phyloP scores from a whole-genome alignment of 2,329 filamentous ascomycete genomes.

The Clarireedia monteithiana region DNA sequence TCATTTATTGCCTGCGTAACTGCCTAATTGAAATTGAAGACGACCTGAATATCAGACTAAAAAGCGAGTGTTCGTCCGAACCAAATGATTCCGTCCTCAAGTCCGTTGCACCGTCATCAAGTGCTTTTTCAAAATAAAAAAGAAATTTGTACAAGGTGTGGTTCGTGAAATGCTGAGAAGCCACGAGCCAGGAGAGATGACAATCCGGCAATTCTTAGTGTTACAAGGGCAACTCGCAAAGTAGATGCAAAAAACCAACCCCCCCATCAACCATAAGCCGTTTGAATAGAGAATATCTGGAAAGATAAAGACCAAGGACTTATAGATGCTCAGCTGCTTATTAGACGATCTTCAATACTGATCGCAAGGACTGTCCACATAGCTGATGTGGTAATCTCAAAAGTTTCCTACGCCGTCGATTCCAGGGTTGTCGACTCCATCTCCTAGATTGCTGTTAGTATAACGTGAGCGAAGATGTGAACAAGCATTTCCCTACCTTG shows the following conservation, averaged over 20 bases:
- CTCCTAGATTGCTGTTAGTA: slow-evolving; percentile 11
- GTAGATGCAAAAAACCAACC: slow-evolving; percentile 13
- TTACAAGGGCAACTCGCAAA: slow-evolving; percentile 26
- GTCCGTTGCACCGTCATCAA: slow-evolving; percentile 7
- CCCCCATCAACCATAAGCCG: background rate
- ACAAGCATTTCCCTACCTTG: slow-evolving; percentile 13
- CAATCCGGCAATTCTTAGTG: slow-evolving; percentile 24
- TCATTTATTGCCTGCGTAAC: slow-evolving; percentile 14
- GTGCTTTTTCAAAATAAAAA: slow-evolving; percentile 20
- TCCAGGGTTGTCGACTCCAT: slow-evolving; percentile 18
- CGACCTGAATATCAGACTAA: slow-evolving; percentile 19
- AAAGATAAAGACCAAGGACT: background rate
- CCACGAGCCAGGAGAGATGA: slow-evolving; percentile 14
- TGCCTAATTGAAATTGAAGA: slow-evolving; percentile 18
- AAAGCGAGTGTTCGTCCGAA: slow-evolving; percentile 21
- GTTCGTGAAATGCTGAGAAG: slow-evolving; percentile 17
- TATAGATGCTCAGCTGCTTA: background rate
- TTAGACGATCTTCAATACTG: slow-evolving; percentile 4
- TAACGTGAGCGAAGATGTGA: background rate
- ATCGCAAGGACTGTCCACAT: background rate
- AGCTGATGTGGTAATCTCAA: background rate
- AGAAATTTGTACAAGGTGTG: slow-evolving; percentile 25
- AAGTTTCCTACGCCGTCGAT: slow-evolving; percentile 16
- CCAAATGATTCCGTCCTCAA: slow-evolving; percentile 13
- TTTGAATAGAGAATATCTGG: background rate